A percentile compares a stretch with the other conserved stretches of the same genome.
Evolutionary conservation across 1,284 basidiomycete genomes (phyloP).

Genomic region (Tremellales sp.): DNA sequence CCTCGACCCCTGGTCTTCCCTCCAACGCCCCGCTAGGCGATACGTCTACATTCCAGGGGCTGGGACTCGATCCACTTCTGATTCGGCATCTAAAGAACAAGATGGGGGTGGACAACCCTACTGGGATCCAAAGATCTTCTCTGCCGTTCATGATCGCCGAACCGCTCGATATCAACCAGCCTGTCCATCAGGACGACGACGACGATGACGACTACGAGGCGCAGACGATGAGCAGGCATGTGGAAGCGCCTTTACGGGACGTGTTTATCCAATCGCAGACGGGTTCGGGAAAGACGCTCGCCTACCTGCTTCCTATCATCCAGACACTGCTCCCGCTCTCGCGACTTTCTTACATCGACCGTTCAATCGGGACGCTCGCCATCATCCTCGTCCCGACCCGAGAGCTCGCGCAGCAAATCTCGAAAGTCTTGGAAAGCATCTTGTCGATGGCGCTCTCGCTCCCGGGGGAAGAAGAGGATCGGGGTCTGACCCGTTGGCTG

Average conservation of each 20-base stretch:
- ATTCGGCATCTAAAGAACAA: conserved; percentile 73
- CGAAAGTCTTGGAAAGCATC: conserved; percentile 62
- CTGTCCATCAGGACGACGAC: conserved; percentile 12
- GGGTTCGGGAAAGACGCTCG: conserved; percentile 94
- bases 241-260: conserved; percentile 57
- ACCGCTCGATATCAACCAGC: conserved; percentile 39
- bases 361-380: conserved; percentile 81
- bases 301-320: conserved; percentile 91
- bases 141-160: conserved; percentile 65
- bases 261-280: conserved; percentile 97
- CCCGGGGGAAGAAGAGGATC: conserved; percentile 30
- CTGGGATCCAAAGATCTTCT: conserved; percentile 81
- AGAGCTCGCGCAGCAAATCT: conserved; percentile 92
- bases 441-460: conserved; percentile 65
- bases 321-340: conserved; percentile 88
- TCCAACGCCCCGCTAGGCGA: conserved; percentile 79
- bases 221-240: conserved; percentile 4
- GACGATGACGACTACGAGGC: conserved; percentile 16
- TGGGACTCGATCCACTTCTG: conserved; percentile 78
- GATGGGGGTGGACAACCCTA: conserved; percentile 81
- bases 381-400: conserved; percentile 93
- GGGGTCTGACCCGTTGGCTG: conserved; percentile 77
- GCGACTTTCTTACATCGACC: conserved; percentile 79
- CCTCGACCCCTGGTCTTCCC: conserved; percentile 52
- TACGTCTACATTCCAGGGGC: conserved; percentile 66